Base-by-base conservation (phyloP, 495 filamentous ascomycete species). In the Penicillium coffeae region DNA sequence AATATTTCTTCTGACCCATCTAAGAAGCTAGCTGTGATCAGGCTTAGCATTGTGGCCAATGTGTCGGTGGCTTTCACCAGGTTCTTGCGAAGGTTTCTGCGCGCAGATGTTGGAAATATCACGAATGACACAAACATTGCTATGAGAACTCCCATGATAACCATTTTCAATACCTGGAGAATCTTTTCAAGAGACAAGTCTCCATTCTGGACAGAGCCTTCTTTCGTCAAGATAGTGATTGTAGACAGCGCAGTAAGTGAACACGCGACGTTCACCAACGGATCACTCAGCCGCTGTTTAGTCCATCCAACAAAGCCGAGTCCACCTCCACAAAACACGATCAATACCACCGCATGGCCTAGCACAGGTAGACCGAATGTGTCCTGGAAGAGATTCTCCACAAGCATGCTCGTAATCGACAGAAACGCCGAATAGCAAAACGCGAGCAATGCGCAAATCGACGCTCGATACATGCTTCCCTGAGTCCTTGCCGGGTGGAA, bases 401-500 rank as follows among this genome's bases (percentile, higher is more conserved):
- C 79, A 33, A 77, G 85, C 92, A 97, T 97, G 56, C 89, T 94
- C 32, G 85, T 78, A 43, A 96, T 78, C 3, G 84, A 89, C 30
- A 98, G 69, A 47, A 89, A 76, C 37, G 85, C 82, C 13, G 89
- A 88, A 63, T 96, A 98, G 36, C 81, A 66, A 49, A 96, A 89
- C 1, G 91, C 92, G 18, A 85, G 70, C 42, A 87, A 64, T 3
- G 91, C 90, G 51, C 91, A 87, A n/a, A 95, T 62, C 20, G 86
- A 82, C 5, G 92, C 92, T 62, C 95, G 87, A 47, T 84, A 81
- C 90, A 95, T 96, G 64, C 88, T 90, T 3, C 93, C 93, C 37
- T 85, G 82, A 15, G 89, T 85, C 49, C 93, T 76, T 10, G 91
- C 89, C n/a, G 93, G 92, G 65, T 98, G 91, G 67, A 97, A 98